Conservation (phyloP, 495 filamentous ascomycete species). For the Penicillium ochrochloron region DNA sequence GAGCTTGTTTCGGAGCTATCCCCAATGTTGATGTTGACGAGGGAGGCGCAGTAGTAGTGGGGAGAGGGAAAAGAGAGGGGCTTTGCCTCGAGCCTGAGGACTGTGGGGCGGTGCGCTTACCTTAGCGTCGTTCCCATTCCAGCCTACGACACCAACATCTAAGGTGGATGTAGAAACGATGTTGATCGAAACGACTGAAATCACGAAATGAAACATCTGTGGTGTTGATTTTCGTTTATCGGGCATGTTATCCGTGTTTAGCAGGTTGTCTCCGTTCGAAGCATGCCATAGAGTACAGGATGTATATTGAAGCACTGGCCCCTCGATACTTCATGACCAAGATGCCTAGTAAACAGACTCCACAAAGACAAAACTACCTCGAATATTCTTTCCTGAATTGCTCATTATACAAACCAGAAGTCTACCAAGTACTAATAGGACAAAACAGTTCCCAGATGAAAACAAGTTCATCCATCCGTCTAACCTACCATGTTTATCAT, state of each 20-base stretch:
- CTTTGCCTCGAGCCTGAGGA: neutral
- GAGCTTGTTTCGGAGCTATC: constrained; percentile 10
- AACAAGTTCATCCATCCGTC: neutral
- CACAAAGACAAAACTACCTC: too few species aligned
- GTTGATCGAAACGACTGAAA: neutral
- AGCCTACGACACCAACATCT: too few species aligned
- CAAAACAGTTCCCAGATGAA: neutral
- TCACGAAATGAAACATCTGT: too few species aligned
- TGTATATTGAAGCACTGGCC: too few species aligned
- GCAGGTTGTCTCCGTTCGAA: neutral
- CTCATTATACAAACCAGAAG: too few species aligned
- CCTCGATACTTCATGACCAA: neutral
- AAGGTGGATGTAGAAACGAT: too few species aligned
- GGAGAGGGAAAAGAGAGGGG: constrained; percentile 1
- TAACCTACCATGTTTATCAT: neutral
- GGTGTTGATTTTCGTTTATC: neutral
- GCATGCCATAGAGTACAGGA: too few species aligned
- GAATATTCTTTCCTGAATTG: too few species aligned
- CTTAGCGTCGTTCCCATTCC: constrained; percentile 4
- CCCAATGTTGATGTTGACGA: constrained; percentile 12
- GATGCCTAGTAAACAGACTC: too few species aligned
- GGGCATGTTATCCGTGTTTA: neutral
- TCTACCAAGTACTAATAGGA: neutral
- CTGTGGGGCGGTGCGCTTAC: constrained; percentile 11
- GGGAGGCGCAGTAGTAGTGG: neutral